Percentiles rank a stretch among this genome's conserved stretches.
These are phyloP conservation scores for Wickerhamomyces sp. DNA, from an alignment of 1,139 yeast species.

Conservation along the genomic window DNA sequence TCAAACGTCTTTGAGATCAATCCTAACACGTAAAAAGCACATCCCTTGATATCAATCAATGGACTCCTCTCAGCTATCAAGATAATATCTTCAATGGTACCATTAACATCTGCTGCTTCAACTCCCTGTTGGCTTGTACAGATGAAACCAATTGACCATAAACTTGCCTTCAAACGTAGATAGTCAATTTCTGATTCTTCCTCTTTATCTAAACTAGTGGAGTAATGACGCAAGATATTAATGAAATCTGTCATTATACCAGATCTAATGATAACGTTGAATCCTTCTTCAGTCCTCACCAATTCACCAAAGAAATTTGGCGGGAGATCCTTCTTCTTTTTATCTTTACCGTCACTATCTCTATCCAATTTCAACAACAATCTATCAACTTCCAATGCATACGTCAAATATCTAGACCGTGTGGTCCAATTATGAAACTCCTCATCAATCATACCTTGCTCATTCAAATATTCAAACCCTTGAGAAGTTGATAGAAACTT, in stretches of 20 bases:
- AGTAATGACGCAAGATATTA: conserved; percentile 34
- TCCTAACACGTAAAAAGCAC: conserved; percentile 77
- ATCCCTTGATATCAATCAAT: conserved; percentile 63
- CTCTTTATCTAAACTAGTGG: conserved; percentile 13
- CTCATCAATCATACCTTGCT: conserved; percentile 45
- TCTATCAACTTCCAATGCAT: conserved; percentile 47
- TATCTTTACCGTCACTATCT: conserved; percentile 3
- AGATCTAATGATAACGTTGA: conserved; percentile 40
- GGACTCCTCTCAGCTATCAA: conserved; percentile 48
- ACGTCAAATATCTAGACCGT: conserved; percentile 45
- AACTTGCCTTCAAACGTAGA: conserved; percentile 58
- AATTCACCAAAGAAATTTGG: conserved; percentile 76
- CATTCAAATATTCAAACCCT: conserved; percentile 51
- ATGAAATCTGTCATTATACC: conserved; percentile 45
- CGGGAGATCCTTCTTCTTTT: conserved; percentile 34
- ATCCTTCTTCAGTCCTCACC: conserved; percentile 78
- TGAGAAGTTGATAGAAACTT: conserved; percentile 48
- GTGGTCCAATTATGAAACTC: conserved; percentile 57
- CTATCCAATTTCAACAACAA: conserved; percentile 17
- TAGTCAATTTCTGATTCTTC: conserved; percentile 27
- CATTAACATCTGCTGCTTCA: conserved; percentile 57
- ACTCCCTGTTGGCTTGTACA: conserved; percentile 69
- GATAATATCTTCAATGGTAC: conserved; percentile 51
- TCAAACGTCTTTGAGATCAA: conserved; percentile 67
- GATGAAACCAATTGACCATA: conserved; percentile 87